Evolutionary conservation across 768 basidiomycete species (phyloP).

Genomic region (Xerocomellus chrysenteron): DNA sequence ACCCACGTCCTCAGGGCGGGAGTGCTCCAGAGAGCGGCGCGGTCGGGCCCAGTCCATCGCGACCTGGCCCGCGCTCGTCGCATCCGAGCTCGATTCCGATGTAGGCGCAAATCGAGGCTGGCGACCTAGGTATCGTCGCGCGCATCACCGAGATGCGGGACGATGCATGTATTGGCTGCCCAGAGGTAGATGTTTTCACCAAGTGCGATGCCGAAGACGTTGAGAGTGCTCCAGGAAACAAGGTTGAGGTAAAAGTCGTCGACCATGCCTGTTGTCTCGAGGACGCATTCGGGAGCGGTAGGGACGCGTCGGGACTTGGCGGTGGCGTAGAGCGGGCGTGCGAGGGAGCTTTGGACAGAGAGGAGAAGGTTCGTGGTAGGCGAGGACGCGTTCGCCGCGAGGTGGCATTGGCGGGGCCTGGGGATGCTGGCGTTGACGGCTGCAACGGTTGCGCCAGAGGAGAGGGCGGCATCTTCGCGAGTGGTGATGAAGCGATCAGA

Average conservation of each 20-base stretch:
- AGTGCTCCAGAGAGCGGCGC: constrained; percentile 19
- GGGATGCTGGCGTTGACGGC: too few relatives aligned
- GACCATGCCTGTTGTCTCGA: constrained; percentile 90
- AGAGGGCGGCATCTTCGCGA: too few relatives aligned
- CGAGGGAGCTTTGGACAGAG: constrained; percentile 74
- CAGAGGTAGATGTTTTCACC: too few relatives aligned
- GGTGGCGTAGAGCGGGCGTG: constrained; percentile 58
- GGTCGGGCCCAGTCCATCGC: too few relatives aligned
- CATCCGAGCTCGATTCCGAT: constrained; percentile 13
- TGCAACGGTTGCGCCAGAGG: too few relatives aligned
- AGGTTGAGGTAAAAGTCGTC: constrained; percentile 97
- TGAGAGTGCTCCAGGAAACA: constrained; percentile 82
- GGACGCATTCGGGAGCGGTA: constrained; percentile 83
- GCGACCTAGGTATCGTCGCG: too few relatives aligned
- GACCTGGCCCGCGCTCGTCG: not conserved
- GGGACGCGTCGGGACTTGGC: constrained; percentile 82
- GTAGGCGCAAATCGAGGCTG: too few relatives aligned
- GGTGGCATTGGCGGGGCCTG: constrained; percentile 49
- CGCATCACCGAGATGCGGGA: too few relatives aligned
- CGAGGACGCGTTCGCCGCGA: constrained; percentile 61
- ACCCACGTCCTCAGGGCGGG: too few relatives aligned
- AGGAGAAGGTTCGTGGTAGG: constrained; percentile 74
- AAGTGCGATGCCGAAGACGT: constrained; percentile 59
- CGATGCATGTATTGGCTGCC: too few relatives aligned
- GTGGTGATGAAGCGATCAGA: too few relatives aligned